Evolutionary conservation across 768 basidiomycete species (phyloP), one percentile per base, ranked within the genome.

Genomic region (Boletus rubescentipes): DNA sequence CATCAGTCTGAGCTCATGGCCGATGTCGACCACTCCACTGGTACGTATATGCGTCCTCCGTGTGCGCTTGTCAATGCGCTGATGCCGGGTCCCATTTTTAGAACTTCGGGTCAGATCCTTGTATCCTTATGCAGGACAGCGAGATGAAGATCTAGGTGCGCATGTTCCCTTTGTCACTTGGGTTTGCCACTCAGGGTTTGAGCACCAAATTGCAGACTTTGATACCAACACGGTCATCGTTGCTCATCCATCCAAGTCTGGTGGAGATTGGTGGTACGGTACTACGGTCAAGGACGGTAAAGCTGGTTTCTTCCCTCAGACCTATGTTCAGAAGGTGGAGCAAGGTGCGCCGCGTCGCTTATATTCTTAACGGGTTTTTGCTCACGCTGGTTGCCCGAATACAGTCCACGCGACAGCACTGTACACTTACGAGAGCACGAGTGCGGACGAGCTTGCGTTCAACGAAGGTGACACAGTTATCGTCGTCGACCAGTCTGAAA

Each of bases 231-330:
- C 85, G 23, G 78, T 94, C 46, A 73, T 98, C 12, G 71, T 75
- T 32, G 93, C 90, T 11, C 82, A 96, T 70, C 93, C 94, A 0
- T 91, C 94, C 16, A 96, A 91, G 70, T 77, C 85, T 31, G 84
- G 80, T 18, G 85, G 89, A 36, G 91, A 93, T 57, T 98, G 97
- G 97, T 96, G 93, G 91, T 91, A 89, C 66, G 94, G 93, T 26
- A 89, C 77, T 5, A 68, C 81, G 15, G 72, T 85, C 31, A 82
- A 76, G 50, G 81, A 77, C 48, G 85, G 87, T 18, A 83, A 80
- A 64, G 76, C 80, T 32, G 97, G 97, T 1, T 84, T 95, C 75
- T 92, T 98, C 83, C 96, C 96, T 1, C 85, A 86, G 67, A 85
- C 86, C 2, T 98, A 96, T 63, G 87, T 96, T 11, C 83, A 91